Percentiles rank a stretch among this genome's conserved stretches.
These are phyloP conservation scores for Neoboletus subvelutipes DNA, from an alignment of 768 basidiomycete species.

Conservation along the genomic window DNA sequence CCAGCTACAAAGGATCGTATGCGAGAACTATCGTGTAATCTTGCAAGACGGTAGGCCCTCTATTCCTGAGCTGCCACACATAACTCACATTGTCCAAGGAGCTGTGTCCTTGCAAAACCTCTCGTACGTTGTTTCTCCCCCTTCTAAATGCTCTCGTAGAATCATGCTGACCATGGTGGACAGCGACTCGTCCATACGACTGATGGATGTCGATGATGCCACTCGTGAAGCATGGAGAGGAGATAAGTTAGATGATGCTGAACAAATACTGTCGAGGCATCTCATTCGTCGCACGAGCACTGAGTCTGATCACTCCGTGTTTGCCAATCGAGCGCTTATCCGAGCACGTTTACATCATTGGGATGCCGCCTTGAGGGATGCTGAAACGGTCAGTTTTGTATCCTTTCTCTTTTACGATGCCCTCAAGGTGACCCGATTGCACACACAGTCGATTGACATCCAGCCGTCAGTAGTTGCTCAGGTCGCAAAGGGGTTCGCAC, in stretches of 20 bases:
- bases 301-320: constrained; percentile 1
- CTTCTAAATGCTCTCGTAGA: not conserved
- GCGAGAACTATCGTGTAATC: constrained; percentile 9
- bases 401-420: not conserved
- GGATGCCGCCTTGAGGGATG: constrained; percentile 9
- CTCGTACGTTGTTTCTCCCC: constrained; percentile 1
- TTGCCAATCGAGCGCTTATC: constrained; percentile 9
- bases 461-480: constrained; percentile 10
- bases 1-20: not conserved
- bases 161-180: not conserved
- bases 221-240: not conserved
- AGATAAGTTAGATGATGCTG: constrained; percentile 6
- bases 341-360: constrained; percentile 4
- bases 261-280: constrained; percentile 8
- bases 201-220: too few species aligned
- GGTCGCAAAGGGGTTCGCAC: constrained; percentile 7
- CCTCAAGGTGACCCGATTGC: not conserved
- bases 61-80: not conserved
- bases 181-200: not conserved
- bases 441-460: constrained; percentile 10
- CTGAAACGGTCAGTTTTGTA: constrained; percentile 5
- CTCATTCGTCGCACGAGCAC: not conserved
- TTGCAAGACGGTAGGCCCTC: constrained; percentile 3
- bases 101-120: constrained; percentile 1
- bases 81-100: constrained; percentile 1